Evolutionary conservation across 2,329 filamentous ascomycete genomes (phyloP), one percentile per base, ranked within the genome.

Genomic region (Emergomyces africanus): DNA sequence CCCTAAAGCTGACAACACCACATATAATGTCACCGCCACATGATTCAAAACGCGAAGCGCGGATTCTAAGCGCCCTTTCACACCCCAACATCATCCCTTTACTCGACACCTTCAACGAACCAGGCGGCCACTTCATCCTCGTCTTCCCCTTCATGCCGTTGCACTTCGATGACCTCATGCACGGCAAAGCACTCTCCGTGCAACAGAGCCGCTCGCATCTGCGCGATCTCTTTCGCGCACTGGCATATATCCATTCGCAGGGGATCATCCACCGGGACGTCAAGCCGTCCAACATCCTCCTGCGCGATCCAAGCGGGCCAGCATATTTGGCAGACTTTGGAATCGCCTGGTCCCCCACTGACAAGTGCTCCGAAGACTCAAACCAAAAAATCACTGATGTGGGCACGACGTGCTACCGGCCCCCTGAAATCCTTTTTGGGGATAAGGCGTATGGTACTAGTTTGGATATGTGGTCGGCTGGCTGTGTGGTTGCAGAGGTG

Each of bases 191-290:
- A 71, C 72, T 72, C 60, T 69, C 68, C 41, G 67, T 72, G 54
- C 51, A 62, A 8, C 76, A 81, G 58, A 71, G 69, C 8, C 73
- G 71, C 55, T 69, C 72, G 14, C 75, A 83, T 78, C 71, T 94
- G 79, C 73, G 74, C 12, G 85, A 91, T 64, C 69, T 94, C 6
- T 87, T 96, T 68, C 71, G 74, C 3, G 91, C 83, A 6, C 79
- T 99, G 1, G 75, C 75, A 1, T 80, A 88, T 65, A 77, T 96
- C 1, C 94, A 99, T 70, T 65, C 71, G 8, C 75, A 83, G 28
- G 87, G 84, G 8, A 90, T 99, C 60, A 87, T 99, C 58, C 94
- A 99, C 71, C 85, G 94, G 59, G 94, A 99, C 69, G 77, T 99
- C 69, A 99, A 99, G 69, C 94, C 94, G 0, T 90, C 90, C 0